Conservation (phyloP, 257 asterid species). For the Salvia hispanica region DNA sequence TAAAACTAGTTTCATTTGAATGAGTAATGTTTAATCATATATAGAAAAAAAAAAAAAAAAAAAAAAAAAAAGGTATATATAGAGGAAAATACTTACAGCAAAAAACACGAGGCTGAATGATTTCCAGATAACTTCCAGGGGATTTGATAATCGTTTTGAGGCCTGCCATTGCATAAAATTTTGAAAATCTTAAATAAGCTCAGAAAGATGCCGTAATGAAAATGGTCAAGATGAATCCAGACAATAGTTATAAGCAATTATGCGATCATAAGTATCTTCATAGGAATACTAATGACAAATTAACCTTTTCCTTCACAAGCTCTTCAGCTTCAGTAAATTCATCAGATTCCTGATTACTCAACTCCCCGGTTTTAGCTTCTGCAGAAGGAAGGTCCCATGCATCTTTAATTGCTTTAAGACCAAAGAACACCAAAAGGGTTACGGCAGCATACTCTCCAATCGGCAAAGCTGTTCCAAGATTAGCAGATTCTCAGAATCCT, state of each 20-base stretch:
- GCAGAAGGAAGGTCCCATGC: constrained; percentile 91
- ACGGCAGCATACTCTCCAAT: constrained; percentile 95
- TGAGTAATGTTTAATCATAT: not conserved
- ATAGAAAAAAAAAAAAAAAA: not conserved
- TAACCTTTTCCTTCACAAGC: constrained; percentile 90
- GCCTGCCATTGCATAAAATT: constrained; percentile 45
- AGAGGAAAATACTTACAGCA: constrained; percentile 68
- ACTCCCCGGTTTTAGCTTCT: constrained; percentile 58
- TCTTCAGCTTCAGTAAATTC: constrained; percentile 95
- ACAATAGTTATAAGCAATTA: not conserved
- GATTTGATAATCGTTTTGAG: constrained; percentile 69
- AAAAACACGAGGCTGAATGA: constrained; percentile 96
- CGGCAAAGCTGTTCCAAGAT: constrained; percentile 71
- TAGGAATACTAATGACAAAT: not conserved
- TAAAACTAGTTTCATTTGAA: not conserved
- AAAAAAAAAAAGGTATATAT: not conserved
- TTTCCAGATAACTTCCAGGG: constrained; percentile 85
- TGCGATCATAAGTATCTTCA: not conserved
- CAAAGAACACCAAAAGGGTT: constrained; percentile 89
- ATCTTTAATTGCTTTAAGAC: constrained; percentile 89
- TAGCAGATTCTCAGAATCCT: constrained; percentile 26
- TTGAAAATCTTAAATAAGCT: not conserved
- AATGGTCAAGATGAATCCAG: not conserved
- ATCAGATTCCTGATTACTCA: constrained; percentile 58
- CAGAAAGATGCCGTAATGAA: not conserved